These are phyloP conservation scores for Sphenostylis stenocarpa DNA, from an alignment of 306 rosid species.

Conservation along the genomic window DNA sequence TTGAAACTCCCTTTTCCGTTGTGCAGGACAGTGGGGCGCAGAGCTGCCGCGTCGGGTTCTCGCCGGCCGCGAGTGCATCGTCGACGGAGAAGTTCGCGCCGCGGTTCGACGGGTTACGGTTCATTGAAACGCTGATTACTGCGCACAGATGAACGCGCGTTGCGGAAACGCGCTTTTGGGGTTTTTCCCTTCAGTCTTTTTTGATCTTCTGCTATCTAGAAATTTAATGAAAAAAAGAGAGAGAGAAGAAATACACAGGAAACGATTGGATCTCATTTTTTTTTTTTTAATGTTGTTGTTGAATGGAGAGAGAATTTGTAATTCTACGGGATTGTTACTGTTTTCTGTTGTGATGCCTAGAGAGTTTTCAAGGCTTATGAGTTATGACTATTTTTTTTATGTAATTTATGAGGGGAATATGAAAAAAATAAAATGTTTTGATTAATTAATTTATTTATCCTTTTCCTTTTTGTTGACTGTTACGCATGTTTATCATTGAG, in stretches of 20 bases:
- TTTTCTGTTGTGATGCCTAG: not conserved
- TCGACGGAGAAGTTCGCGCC: slow-evolving; percentile 72
- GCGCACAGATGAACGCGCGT: slow-evolving; percentile 69
- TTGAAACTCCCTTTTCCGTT: not conserved
- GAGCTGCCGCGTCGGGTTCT: not conserved
- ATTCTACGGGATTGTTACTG: slow-evolving; percentile 18
- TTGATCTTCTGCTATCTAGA: slow-evolving; percentile 1
- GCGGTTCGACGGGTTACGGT: slow-evolving; percentile 82
- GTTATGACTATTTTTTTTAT: not conserved
- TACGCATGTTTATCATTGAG: not conserved
- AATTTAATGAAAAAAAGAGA: not conserved
- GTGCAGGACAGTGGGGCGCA: slow-evolving; percentile 33
- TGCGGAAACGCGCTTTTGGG: not conserved
- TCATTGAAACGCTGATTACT: slow-evolving; percentile 87
- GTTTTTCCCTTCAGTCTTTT: not conserved
- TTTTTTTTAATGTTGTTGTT: not conserved
- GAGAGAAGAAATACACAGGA: slow-evolving; percentile 4
- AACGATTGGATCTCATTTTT: not conserved
- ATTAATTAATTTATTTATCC: not conserved
- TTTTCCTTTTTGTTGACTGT: not conserved
- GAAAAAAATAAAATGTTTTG: not conserved
- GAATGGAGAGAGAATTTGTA: slow-evolving; percentile 31
- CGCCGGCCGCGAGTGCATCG: slow-evolving; percentile 13
- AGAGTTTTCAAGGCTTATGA: no score
- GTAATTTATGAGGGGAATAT: not conserved